Percentiles rank a stretch among this genome's conserved stretches.
phyloP scores from a whole-genome alignment of 2,329 filamentous ascomycete genomes.

The Emericellopsis atlantica region DNA sequence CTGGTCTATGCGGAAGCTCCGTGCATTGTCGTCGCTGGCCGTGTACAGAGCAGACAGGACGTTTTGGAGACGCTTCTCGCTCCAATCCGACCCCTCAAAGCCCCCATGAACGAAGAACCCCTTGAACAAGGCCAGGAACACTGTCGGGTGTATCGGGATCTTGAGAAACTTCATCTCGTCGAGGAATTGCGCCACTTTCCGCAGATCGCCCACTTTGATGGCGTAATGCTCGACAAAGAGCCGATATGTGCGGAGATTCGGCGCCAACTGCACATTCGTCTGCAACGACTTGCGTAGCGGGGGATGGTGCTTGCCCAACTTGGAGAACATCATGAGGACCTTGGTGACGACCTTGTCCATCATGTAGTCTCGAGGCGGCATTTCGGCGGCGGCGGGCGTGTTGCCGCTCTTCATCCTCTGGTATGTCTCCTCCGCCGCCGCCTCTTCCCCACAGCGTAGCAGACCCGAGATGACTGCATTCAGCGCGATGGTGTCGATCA shows the following conservation, averaged over 20 bases:
- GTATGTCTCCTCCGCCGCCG: conserved; percentile 71
- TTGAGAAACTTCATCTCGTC: conserved; percentile 65
- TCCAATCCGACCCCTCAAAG: conserved; percentile 56
- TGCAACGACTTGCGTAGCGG: conserved; percentile 44
- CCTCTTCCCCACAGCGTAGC: conserved; percentile 61
- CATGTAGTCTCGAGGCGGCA: conserved; percentile 32
- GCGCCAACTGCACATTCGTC: conserved; percentile 50
- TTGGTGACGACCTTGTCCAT: conserved; percentile 37
- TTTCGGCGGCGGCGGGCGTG: conserved; percentile 15
- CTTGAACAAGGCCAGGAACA: conserved; percentile 73
- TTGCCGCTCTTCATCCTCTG: conserved; percentile 64
- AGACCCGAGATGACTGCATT: conserved; percentile 79
- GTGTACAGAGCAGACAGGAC: conserved; percentile 54
- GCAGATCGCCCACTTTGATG: conserved; percentile 54
- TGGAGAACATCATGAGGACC: conserved; percentile 44
- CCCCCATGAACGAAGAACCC: conserved; percentile 69
- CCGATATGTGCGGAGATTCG: conserved; percentile 68
- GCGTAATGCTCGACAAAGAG: conserved; percentile 69
- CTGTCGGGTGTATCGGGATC: conserved; percentile 58
- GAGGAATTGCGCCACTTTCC: conserved; percentile 57
- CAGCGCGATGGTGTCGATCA: conserved; percentile 76
- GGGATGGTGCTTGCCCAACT: conserved; percentile 40
- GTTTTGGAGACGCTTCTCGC: conserved; percentile 48
- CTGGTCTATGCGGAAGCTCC: conserved; percentile 37
- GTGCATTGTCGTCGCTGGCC: conserved; percentile 32